Evolutionary conservation across 768 basidiomycete genomes (phyloP).

Genomic region (Collybiopsis luxurians): DNA sequence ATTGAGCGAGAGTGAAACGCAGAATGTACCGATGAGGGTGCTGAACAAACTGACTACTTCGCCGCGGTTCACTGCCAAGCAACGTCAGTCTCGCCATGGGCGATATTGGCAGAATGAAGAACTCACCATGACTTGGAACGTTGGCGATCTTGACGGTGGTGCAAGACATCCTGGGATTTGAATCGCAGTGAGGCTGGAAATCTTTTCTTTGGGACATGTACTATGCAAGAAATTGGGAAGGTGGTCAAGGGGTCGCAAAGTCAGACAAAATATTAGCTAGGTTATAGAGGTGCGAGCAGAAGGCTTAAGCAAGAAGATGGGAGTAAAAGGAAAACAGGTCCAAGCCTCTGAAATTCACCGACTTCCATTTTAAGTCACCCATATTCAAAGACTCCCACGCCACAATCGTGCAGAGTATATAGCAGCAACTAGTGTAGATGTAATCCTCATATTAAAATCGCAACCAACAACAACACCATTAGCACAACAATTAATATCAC

Average conservation of each 20-base stretch:
- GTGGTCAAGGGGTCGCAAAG: constrained; percentile 9
- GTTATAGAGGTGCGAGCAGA: constrained; percentile 16
- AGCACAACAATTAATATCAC: constrained; percentile 80
- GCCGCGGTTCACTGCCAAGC: constrained; percentile 29
- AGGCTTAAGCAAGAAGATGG: constrained; percentile 24
- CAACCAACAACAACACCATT: constrained; percentile 69
- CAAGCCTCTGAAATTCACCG: constrained; percentile 4
- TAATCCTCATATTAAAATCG: constrained; percentile 64
- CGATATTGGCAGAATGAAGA: background rate
- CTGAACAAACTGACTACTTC: constrained; percentile 58
- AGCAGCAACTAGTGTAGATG: background rate
- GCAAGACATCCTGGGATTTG: constrained; percentile 30
- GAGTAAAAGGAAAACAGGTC: constrained; percentile 27
- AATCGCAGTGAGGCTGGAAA: constrained; percentile 20
- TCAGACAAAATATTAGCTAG: constrained; percentile 7
- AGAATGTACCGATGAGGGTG: constrained; percentile 48
- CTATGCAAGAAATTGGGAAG: constrained; percentile 16
- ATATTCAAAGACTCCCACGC: constrained; percentile 14
- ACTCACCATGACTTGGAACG: constrained; percentile 37
- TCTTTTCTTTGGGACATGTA: constrained; percentile 15
- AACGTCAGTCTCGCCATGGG: background rate
- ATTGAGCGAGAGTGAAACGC: background rate
- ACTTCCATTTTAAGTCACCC: background rate
- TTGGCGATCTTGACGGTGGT: constrained; percentile 47
- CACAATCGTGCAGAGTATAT: constrained; percentile 12